Base-by-base conservation (phyloP, 2,329 filamentous ascomycete genomes). In the Metarhizium humberi region DNA sequence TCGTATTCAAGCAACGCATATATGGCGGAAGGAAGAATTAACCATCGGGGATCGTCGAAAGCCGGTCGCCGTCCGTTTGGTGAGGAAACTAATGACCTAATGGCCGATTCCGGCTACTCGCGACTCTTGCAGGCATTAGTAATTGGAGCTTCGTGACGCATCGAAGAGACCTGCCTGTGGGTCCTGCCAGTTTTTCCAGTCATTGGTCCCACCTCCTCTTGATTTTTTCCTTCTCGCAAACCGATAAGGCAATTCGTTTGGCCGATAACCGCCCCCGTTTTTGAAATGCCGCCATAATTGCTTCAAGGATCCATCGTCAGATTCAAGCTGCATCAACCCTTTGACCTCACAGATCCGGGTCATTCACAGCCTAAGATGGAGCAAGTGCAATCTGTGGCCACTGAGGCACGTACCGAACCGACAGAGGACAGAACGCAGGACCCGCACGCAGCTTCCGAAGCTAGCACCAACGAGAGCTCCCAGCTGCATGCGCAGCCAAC, bases 121-220 rank as follows among this genome's bases (percentile, higher is more conserved):
- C 13, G 13, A 47, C 20, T 5, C 14, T 40, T 45, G n/a, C 14
- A 30, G 25, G n/a, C 47, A 54, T 55, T 56, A 56, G 54, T 56
- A 56, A 56, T 56, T 53, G 46, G 50, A 13, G 34, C 18, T 32
- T 43, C 43, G 43, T 55, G 54, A 55, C 25, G 47, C 25, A 50
- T 43, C 4, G 30, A 36, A 36, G 3, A 16, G 40, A 52, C 18
- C 34, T 48, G 18, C 10, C 34, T 36, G 34, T 36, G 34, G 34
- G 34, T 8, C 34, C 34, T 36, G 34, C 34, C 34, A 36, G 7
- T 13, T 36, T 8, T 36, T 36, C 1, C 32, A 11, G 32, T 8
- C 10, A 11, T 11, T 34, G 32, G 32, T 11, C 32, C 32, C 32
- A 34, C 32, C 32, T 34, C 7, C 32, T 11, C 10, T 11, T 34